Base-by-base conservation (phyloP, 805 yeast species). In the Nakazawaea anatomiae region DNA sequence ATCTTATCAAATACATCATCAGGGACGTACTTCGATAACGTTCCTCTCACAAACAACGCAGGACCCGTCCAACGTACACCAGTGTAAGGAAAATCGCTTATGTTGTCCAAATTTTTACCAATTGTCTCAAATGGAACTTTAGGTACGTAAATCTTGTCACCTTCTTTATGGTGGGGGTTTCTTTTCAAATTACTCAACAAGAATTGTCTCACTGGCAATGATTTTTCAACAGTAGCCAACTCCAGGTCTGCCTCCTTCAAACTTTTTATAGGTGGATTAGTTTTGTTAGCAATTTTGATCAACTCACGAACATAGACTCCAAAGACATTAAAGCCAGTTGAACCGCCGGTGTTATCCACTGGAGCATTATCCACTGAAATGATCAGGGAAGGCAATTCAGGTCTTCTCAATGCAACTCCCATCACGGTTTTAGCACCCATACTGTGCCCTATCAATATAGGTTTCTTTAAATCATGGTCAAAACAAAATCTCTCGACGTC, bases 351-450 rank as follows among this genome's bases (percentile, higher is more conserved):
- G 41, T 82, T 71, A 52, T 82, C 82, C 1, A 89, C 79, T 0
- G 99, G 98, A 0, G 97, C 89, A 63, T 91, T 92, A 60, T 92
- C 99, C 6, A 94, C 96, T 5, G 89, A 71, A 4, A 91, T 78
- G 44, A 90, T 59, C 68, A 82, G 73, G 11, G 78, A 72, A 5
- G 83, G 82, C 9, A 83, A 57, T 0, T 79, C 76, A 0, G 91
- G 92, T 27, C 77, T 72, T 47, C 89, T 72, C 52, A 94, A 69
- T 0, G 89, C 84, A 5, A 87, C 72, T 0, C 94, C 90, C 97
- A 92, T 91, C 5, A 85, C 97, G 0, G 92, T 78, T 61, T 92
- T 91, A 4, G 96, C 99, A 6, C 99, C 99, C 94, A 88, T 85
- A 0, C 92, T 85, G 63, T 87, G 94, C 0, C 95, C 95, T 14